Evolutionary conservation across 371 early-diverging fungal genomes (phyloP).

Genomic region (Paraphysoderma sedebokerense): DNA sequence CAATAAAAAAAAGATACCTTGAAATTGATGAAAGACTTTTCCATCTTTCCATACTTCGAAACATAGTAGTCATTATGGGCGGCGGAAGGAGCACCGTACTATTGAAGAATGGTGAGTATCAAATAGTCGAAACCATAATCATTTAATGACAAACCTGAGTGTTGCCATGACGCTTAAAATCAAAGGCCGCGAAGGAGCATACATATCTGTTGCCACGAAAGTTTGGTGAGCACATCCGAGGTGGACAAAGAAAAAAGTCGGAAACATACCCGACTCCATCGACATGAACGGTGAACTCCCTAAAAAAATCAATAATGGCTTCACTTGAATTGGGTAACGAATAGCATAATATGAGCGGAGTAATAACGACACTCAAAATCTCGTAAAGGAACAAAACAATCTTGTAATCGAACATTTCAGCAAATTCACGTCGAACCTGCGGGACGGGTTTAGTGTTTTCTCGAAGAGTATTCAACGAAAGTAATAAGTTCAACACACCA

Average conservation of each 20-base stretch:
- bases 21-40: slow-evolving; percentile 84
- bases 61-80: slow-evolving; percentile 35
- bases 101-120: neutral
- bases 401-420: slow-evolving; percentile 58
- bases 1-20: slow-evolving; percentile 32
- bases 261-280: slow-evolving; percentile 86
- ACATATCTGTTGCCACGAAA: slow-evolving; percentile 78
- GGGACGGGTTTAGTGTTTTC: neutral
- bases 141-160: slow-evolving; percentile 23
- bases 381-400: slow-evolving; percentile 64
- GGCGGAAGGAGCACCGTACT: slow-evolving; percentile 55
- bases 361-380: slow-evolving; percentile 57
- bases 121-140: neutral
- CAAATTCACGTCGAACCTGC: slow-evolving; percentile 64
- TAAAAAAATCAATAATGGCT: slow-evolving; percentile 75
- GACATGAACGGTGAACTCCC: slow-evolving; percentile 80
- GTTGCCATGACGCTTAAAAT: slow-evolving; percentile 69
- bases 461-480: neutral
- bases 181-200: slow-evolving; percentile 86
- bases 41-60: slow-evolving; percentile 89
- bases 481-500: slow-evolving; percentile 17
- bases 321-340: slow-evolving; percentile 63
- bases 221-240: slow-evolving; percentile 12
- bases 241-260: slow-evolving; percentile 72
- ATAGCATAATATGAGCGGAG: slow-evolving; percentile 68